Percentiles rank a stretch among this genome's conserved stretches.
Evolutionary conservation across 305 asterid species (phyloP).

Genomic region (Fraxinus latifolia): DNA sequence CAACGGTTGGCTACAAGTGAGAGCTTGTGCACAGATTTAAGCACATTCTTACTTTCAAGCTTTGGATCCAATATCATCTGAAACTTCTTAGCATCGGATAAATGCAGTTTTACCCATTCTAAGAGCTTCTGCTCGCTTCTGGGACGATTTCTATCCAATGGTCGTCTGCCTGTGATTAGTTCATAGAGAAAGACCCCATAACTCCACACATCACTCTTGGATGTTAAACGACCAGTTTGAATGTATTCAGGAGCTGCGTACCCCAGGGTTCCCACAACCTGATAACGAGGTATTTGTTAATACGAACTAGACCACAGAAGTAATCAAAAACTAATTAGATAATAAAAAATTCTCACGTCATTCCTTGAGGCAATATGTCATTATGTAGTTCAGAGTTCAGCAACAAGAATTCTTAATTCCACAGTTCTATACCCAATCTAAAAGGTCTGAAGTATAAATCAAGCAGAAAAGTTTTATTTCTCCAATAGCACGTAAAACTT

Average conservation of each 20-base stretch:
- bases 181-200: slow-evolving; percentile 92
- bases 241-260: slow-evolving; percentile 95
- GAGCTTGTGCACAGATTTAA: slow-evolving; percentile 48
- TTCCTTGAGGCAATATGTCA: background rate
- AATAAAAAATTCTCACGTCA: background rate
- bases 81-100: background rate
- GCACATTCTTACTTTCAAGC: background rate
- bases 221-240: slow-evolving; percentile 86
- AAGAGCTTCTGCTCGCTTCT: slow-evolving; percentile 82
- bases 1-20: slow-evolving; percentile 84
- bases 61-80: background rate
- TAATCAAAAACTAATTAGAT: background rate
- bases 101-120: slow-evolving; percentile 65
- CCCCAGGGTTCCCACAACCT: slow-evolving; percentile 95
- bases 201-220: slow-evolving; percentile 94
- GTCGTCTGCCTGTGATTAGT: slow-evolving; percentile 91
- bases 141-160: slow-evolving; percentile 79
- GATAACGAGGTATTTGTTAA: slow-evolving; percentile 10
- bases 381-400: background rate
- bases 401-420: background rate
- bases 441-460: background rate
- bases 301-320: background rate
- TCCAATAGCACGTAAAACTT: background rate
- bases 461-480: background rate
- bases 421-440: slow-evolving; percentile 1